phyloP scores from a whole-genome alignment of 2,329 filamentous ascomycete genomes.

The Stagonosporopsis chrysanthemi region DNA sequence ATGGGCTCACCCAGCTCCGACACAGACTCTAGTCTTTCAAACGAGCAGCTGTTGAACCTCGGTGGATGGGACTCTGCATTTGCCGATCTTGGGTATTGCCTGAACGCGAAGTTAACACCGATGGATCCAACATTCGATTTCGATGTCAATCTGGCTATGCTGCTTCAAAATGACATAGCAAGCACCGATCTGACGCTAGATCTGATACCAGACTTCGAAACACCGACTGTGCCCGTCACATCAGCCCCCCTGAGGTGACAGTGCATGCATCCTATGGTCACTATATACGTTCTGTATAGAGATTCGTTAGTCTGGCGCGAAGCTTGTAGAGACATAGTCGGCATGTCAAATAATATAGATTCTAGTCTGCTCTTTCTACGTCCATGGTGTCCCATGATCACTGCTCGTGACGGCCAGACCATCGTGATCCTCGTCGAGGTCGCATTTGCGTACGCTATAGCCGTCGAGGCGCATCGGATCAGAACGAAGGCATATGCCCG shows the following conservation, averaged over 20 bases:
- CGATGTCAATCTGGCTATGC: conserved; percentile 18
- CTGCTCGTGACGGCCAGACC: not conserved
- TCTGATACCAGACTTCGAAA: not conserved
- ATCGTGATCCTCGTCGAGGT: not conserved
- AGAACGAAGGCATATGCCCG: not conserved
- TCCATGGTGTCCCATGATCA: not conserved
- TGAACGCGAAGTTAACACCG: not conserved
- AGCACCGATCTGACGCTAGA: not conserved
- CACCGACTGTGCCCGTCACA: not conserved
- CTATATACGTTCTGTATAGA: not conserved
- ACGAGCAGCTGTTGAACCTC: conserved; percentile 1
- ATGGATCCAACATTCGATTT: conserved; percentile 12
- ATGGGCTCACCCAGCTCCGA: conserved; percentile 4
- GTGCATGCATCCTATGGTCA: not conserved
- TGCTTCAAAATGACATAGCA: conserved; percentile 16
- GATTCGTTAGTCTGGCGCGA: not conserved
- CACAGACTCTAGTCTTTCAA: conserved; percentile 3
- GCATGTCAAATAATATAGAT: not conserved
- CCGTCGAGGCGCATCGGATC: not conserved
- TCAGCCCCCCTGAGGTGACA: not conserved
- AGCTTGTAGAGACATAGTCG: not conserved
- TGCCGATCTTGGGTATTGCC: not conserved
- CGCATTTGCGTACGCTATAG: not conserved
- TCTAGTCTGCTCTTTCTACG: not conserved
- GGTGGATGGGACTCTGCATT: not conserved